Evolutionary conservation across 768 basidiomycete genomes (phyloP), one percentile per base, ranked within the genome.

Genomic region (Pleurotus cornucopiae): DNA sequence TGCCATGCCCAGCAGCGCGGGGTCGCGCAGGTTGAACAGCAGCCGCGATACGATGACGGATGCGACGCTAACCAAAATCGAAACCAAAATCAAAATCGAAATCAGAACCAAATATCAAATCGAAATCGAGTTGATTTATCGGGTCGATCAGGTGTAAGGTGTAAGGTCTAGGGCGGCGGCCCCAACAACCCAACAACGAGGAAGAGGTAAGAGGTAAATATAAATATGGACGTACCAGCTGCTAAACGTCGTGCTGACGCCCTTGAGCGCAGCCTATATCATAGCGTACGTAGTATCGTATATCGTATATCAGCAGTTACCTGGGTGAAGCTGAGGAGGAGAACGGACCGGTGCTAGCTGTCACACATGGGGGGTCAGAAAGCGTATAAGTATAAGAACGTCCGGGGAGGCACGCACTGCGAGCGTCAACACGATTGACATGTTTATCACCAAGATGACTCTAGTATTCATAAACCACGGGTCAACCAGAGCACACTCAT

Each of bases 391-490:
- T 20, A 20, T 20, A 11, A 11, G 30, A 30, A 30, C 2, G 16
- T 25, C 20, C 0, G 11, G 11, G 16, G 38, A 18, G 14, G 13
- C 1, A 25, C 51, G 0, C 6, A 53, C 51, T 23, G 39, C 39
- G 6, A 53, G 51, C 0, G 51, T 53, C 39, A 53, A 5, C 11
- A 53, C 51, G 3, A 53, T 53, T 0, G 51, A 53, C 5, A 39
- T 53, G 11, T 53, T 53, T 14, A 53, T 39, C 9, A 53, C 51
- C 51, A 53, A 53, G 13, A 53, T 53, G 20, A 53, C 51, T n/a
- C 51, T 52, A n/a, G 39, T 11, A n/a, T n/a, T 9, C n/a, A 48
- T 48, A 21, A 25, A 6, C 0, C 5, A 18, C 14, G 4, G n/a
- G 51, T 14, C 30, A n/a, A 16, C 3, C 30, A 23, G 26, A 6